Evolutionary conservation across 1,139 yeast genomes (phyloP).

Genomic region (Geotrichum fermentans): DNA sequence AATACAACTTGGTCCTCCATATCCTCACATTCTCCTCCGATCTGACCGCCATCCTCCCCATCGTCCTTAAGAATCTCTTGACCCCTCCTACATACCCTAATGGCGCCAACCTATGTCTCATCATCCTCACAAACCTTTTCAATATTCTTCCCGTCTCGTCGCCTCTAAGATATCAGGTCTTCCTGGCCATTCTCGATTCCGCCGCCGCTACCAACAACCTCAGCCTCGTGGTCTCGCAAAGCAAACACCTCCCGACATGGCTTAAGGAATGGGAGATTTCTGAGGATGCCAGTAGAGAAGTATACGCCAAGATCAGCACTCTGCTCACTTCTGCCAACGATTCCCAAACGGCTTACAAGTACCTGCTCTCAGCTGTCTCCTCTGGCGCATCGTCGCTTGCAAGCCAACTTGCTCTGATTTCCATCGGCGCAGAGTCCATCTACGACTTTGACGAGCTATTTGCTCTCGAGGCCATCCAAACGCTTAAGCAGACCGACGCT

Average conservation of each 20-base stretch:
- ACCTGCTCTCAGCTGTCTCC: constrained; percentile 33
- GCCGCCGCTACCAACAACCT: constrained; percentile 36
- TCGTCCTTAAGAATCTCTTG: constrained; percentile 34
- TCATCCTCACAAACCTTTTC: constrained; percentile 42
- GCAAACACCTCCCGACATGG: constrained; percentile 40
- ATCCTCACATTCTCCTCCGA: constrained; percentile 38
- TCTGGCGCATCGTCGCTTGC: constrained; percentile 27
- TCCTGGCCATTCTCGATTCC: constrained; percentile 36
- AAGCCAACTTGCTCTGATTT: constrained; percentile 29
- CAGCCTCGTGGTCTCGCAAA: constrained; percentile 38
- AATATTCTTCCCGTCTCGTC: constrained; percentile 38
- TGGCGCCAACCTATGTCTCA: constrained; percentile 34
- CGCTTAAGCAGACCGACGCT: constrained; percentile 24
- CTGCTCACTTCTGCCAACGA: constrained; percentile 28
- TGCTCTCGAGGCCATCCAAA: constrained; percentile 35
- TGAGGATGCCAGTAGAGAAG: constrained; percentile 30
- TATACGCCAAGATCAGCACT: constrained; percentile 33
- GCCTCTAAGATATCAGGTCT: constrained; percentile 34
- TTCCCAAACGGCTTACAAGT: constrained; percentile 30
- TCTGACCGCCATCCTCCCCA: constrained; percentile 34
- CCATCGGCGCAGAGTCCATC: constrained; percentile 30
- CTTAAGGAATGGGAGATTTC: constrained; percentile 37
- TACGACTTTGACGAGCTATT: constrained; percentile 38
- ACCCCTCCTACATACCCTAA: constrained; percentile 30
- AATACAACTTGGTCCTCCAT: constrained; percentile 40